phyloP scores from a whole-genome alignment of 495 filamentous ascomycete genomes.

The Barbatosphaeria neglecta region DNA sequence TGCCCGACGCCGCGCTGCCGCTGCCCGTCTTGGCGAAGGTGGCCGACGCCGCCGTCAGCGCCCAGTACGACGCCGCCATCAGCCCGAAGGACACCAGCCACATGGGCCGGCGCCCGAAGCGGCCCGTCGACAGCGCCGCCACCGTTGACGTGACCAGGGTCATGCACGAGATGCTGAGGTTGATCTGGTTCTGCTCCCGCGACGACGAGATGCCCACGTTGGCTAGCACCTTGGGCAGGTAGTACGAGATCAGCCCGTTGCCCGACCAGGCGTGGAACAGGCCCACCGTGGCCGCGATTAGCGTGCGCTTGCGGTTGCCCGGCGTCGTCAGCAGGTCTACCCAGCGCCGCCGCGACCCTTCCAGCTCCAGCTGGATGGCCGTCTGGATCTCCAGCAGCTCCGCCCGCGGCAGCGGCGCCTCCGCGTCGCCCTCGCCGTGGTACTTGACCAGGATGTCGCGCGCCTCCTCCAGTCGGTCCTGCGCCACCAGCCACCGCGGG shows the following conservation, averaged over 20 bases:
- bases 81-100: slow-evolving; percentile 8
- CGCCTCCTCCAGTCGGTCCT: slow-evolving; percentile 43
- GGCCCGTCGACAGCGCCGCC: neutral
- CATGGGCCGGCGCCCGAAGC: slow-evolving; percentile 8
- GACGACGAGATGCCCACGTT: slow-evolving; percentile 34
- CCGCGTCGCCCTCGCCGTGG: slow-evolving; percentile 42
- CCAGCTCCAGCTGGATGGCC: slow-evolving; percentile 45
- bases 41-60: slow-evolving; percentile 1
- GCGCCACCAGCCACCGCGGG: slow-evolving; percentile 41
- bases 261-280: slow-evolving; percentile 49
- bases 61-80: slow-evolving; percentile 9
- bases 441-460: slow-evolving; percentile 41
- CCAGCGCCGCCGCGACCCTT: slow-evolving; percentile 44
- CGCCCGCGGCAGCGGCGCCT: slow-evolving; percentile 36
- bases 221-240: slow-evolving; percentile 32
- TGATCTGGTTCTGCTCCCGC: too few relatives aligned
- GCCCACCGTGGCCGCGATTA: slow-evolving; percentile 37
- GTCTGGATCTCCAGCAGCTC: slow-evolving; percentile 43
- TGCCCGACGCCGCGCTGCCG: slow-evolving; percentile 7
- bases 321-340: slow-evolving; percentile 37
- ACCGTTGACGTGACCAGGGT: too few relatives aligned
- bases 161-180: slow-evolving; percentile 23
- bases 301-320: slow-evolving; percentile 38
- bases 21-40: slow-evolving; percentile 4
- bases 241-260: slow-evolving; percentile 40